Evolutionary conservation across 495 filamentous ascomycete genomes (phyloP), one percentile per base, ranked within the genome.

Genomic region (Hyaloscypha hepaticicola): DNA sequence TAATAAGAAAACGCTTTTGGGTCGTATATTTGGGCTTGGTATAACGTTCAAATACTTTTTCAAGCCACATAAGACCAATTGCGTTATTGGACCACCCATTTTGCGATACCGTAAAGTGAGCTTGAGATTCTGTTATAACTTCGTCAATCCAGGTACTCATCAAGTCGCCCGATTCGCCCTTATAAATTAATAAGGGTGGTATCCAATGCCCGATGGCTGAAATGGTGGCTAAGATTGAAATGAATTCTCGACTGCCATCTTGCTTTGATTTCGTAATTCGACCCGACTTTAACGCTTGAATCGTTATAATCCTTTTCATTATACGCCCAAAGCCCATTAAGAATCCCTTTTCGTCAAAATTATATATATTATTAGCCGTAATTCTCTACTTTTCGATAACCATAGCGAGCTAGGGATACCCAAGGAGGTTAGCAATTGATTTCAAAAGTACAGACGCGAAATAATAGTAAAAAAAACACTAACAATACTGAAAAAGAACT

Each of bases 391-490:
- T 56, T 8, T 28, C 28, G 31, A 56, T 56, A n/a, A 56, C 53
- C 6, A 28, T 56, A 12, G 28, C 19, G 6, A 56, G 53, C 53
- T 56, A 56, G 19, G 28, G 19, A n/a, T 33, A 56, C n/a, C n/a
- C n/a, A n/a, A n/a, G n/a, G n/a, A 56, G 14, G 45, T 59, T 59
- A 24, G 28, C n/a, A 12, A 45, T 16, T 22, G 6, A 5, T 49
- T 29, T 8, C 4, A 58, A 26, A 12, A 56, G 24, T 33, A 34
- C 3, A 6, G 19, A 59, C 28, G 45, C 41, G 27, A 63, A 63
- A 63, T 63, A 63, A 63, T n/a, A 63, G n/a, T 51, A 8, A 56
- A 55, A 63, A 63, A 56, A 21, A 21, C 4, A 34, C 29, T 55
- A 28, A 63, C 21, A 28, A 63, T 27, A 21, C 25, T 26, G 56